Evolutionary conservation across 306 rosid genomes (phyloP), one percentile per base, ranked within the genome.

Genomic region (Hippophae gyantsensis): DNA sequence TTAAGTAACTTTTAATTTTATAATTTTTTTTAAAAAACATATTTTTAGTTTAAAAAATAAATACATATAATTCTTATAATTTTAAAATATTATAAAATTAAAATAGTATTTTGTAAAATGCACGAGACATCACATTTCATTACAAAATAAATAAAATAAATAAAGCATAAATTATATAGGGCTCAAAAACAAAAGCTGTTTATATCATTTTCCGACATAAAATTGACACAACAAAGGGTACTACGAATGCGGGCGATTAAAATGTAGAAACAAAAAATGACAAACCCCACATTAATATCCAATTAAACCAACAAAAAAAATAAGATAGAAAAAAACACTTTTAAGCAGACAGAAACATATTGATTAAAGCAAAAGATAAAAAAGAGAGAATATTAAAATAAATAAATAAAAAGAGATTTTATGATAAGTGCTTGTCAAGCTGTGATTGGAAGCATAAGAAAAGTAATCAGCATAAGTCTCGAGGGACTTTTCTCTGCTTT

Each of bases 191-290:
- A 4, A 4, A 32, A 32, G 5, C 38, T 32, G 38, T 2, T 4
- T 32, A 32, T 2, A 32, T 32, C 3, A 32, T 32, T 32, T 32
- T 32, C 38, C 38, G 38, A 32, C 38, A 32, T 32, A 32, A 32
- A 32, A 32, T 32, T 32, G 38, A 32, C 38, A 32, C 38, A 32
- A 32, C 38, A 64, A 69, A 76, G 69, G 63, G 90, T 79, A 85
- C 89, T 80, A 75, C 63, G 79, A 80, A 85, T 79, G 89, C 85
- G 94, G 94, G 96, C 79, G 81, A 79, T 72, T 50, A 79, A 41
- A 51, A 50, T 38, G 43, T 8, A 53, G 13, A 26, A 4, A 53
- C 8, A 10, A 32, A 32, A 32, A 32, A 32, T 2, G 38, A 32
- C 4, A 32, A 2, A 32, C 38, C 38, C 38, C 38, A 32, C 38